Base-by-base conservation (phyloP, 2,329 filamentous ascomycete genomes). In the Uncinocarpus reesii region DNA sequence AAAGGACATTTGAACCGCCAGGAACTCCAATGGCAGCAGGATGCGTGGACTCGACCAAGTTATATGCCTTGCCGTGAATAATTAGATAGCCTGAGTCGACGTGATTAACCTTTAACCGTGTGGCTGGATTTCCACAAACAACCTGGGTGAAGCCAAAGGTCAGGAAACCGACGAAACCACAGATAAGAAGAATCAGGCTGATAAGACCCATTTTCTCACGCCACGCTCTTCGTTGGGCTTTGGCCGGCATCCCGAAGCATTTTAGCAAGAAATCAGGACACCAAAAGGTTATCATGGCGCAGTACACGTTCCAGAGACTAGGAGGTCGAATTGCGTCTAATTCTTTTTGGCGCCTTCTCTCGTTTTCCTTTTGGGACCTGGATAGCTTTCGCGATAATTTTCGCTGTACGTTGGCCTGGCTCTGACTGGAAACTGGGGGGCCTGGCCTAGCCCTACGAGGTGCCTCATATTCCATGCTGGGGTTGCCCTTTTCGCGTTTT, bases 131-230 rank as follows among this genome's bases (percentile, higher is more conserved):
- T 13, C 84, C 80, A 65, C 92, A 98, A 15, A 98, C 92, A 3
- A 81, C 81, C 52, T 84, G 78, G 3, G 86, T 96, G 68, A 98
- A 98, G 37, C 92, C 92, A 60, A 98, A 98, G 0, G 92, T 98
- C 47, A 98, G 72, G 70, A 90, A 98, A 61, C 92, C 92, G 41
- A 98, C 90, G 61, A 89, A 80, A 7, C 80, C 77, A 73, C 89
- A 93, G 62, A 96, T 89, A 52, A 83, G 62, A 26, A 95, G 62
- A 62, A 98, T 98, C 62, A 98, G 81, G 68, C 89, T 95, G 69
- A 95, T 86, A 50, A 98, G 71, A 2, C 92, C 92, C 74, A 98
- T 93, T 75, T 98, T 98, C 65, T 98, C 92, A 56, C 92, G 80
- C 92, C 92, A 98, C 2, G 92, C 92, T 60, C 87, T 79, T 62